A percentile compares a stretch with the other conserved stretches of the same genome.
Evolutionary conservation across 495 filamentous ascomycete species (phyloP).

Genomic region (Penicillium tannophilum): DNA sequence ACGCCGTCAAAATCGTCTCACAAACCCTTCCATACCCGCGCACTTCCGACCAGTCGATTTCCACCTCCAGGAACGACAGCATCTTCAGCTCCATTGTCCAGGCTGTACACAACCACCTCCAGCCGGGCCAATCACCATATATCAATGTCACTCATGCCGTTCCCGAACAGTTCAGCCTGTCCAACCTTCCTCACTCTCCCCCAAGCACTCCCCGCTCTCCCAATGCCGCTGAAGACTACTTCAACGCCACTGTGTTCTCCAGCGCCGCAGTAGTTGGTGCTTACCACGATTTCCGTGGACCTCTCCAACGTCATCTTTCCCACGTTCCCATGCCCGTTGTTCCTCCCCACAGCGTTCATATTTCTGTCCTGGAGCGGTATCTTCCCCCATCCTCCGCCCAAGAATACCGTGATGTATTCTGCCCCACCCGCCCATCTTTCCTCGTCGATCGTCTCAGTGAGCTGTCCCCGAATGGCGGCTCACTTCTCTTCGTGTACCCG

Average conservation of each 20-base stretch:
- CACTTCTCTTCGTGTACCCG: conserved; percentile 69
- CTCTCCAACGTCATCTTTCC: conserved; percentile 38
- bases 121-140: conserved; percentile 50
- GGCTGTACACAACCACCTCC: conserved; percentile 53
- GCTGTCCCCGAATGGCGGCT: conserved; percentile 60
- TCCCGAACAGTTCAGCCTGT: conserved; percentile 62
- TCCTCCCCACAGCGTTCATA: conserved; percentile 62
- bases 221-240: conserved; percentile 53
- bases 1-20: conserved; percentile 59
- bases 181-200: conserved; percentile 63
- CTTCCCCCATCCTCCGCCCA: conserved; percentile 64
- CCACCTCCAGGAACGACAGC: conserved; percentile 34
- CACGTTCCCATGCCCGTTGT: conserved; percentile 63
- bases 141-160: conserved; percentile 68
- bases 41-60: conserved; percentile 46
- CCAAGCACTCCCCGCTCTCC: conserved; percentile 57
- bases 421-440: conserved; percentile 55
- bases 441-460: conserved; percentile 70
- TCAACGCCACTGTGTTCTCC: conserved; percentile 58
- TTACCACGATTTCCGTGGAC: conserved; percentile 56
- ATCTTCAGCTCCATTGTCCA: conserved; percentile 55
- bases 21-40: conserved; percentile 64
- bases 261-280: conserved; percentile 58
- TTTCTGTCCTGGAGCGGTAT: conserved; percentile 71
- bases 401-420: conserved; percentile 65